Evolutionary conservation across 768 basidiomycete species (phyloP).

Genomic region (Amanita rubescens): DNA sequence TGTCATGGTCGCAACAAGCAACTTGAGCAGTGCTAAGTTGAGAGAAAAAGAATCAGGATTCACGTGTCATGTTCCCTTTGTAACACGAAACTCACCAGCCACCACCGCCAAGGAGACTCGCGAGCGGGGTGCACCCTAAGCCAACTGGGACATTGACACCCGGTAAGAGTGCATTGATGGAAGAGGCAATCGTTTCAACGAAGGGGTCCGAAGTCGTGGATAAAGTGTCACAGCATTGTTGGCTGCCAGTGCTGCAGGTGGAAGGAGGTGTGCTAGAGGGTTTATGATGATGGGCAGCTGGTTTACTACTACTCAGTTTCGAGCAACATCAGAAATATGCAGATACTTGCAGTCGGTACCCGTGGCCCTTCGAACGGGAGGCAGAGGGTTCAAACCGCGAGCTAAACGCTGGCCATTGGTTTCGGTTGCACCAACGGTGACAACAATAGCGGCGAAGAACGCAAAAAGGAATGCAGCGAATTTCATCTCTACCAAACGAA

Average conservation of each 20-base stretch:
- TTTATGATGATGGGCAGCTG: conserved; percentile 26
- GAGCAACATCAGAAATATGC: too few relatives aligned
- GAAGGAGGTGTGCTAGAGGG: conserved; percentile 28
- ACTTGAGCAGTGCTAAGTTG: conserved; percentile 27
- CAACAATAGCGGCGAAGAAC: conserved; percentile 29
- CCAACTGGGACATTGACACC: conserved; percentile 20
- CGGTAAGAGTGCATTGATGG: conserved; percentile 26
- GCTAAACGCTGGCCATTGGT: conserved; percentile 49
- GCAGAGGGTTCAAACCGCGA: conserved; percentile 42
- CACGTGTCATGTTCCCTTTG: not conserved
- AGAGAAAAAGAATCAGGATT: not conserved
- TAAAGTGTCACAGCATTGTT: conserved; percentile 43
- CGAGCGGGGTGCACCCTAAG: conserved; percentile 28
- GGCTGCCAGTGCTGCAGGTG: conserved; percentile 33
- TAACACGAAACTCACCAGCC: conserved; percentile 20
- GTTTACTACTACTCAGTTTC: not conserved
- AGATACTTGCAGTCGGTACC: conserved; percentile 23
- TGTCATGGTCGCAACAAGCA: conserved; percentile 40
- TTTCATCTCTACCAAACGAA: conserved; percentile 26
- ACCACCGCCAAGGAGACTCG: conserved; percentile 20
- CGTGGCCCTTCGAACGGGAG: conserved; percentile 35
- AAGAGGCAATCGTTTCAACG: conserved; percentile 16
- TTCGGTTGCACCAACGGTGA: conserved; percentile 28
- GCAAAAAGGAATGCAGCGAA: conserved; percentile 32
- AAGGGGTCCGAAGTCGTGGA: conserved; percentile 13